Conservation (phyloP, 208 protist species). For the Crithidia acanthocephali region DNA sequence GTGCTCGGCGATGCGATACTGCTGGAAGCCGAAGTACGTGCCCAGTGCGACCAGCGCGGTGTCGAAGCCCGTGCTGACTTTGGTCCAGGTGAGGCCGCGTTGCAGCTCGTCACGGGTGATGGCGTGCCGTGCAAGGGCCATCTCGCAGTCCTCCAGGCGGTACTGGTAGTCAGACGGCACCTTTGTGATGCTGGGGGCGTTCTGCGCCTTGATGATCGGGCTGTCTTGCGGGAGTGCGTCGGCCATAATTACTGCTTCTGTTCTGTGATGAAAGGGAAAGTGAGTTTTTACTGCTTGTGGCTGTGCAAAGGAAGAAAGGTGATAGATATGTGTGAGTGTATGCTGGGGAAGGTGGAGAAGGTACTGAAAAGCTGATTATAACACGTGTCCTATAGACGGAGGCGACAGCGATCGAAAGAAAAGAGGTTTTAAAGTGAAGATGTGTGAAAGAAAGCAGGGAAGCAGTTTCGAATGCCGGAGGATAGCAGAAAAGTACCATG, state of each 20-base stretch:
- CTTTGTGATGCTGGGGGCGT: background rate
- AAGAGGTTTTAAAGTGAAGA: too few relatives aligned
- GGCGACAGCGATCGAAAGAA: too few relatives aligned
- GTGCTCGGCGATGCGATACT: slow-evolving; percentile 28
- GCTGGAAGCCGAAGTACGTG: slow-evolving; percentile 11
- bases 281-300: too few relatives aligned
- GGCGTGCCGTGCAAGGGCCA: slow-evolving; percentile 26
- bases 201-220: slow-evolving; percentile 7
- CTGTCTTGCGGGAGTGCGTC: background rate
- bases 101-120: slow-evolving; percentile 27
- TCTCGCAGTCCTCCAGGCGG: slow-evolving; percentile 37
- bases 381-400: too few relatives aligned
- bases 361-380: too few relatives aligned
- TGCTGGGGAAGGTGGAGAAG: too few relatives aligned
- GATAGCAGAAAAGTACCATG: too few relatives aligned
- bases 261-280: background rate
- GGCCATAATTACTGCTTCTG: slow-evolving; percentile 3
- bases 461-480: too few relatives aligned
- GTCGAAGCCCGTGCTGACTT: slow-evolving; percentile 20
- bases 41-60: slow-evolving; percentile 6
- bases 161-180: slow-evolving; percentile 36
- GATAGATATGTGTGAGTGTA: background rate
- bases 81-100: slow-evolving; percentile 19
- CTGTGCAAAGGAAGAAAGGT: too few relatives aligned
- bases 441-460: too few relatives aligned